These are phyloP conservation scores for Flueggea neowawraea DNA, from an alignment of 441 rosid species.

Conservation along the genomic window DNA sequence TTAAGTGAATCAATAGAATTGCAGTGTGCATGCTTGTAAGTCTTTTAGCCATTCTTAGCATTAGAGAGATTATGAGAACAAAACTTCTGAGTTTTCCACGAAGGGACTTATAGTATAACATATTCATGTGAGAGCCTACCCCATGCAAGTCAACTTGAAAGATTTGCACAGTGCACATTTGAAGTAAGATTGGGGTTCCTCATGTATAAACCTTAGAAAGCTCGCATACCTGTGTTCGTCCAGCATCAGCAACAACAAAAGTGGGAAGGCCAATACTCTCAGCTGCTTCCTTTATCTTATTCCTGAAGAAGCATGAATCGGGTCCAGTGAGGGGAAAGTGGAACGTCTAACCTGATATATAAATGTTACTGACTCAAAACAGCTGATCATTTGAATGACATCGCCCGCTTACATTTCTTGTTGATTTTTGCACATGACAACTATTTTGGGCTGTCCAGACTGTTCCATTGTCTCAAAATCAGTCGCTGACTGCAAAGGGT, in stretches of 20 bases:
- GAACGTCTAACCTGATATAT: background rate
- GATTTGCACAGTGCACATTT: too few relatives aligned
- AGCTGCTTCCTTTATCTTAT: constrained; percentile 72
- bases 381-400: constrained; percentile 14
- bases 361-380: constrained; percentile 3
- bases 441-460: constrained; percentile 88
- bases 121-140: too few relatives aligned
- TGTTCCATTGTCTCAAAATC: constrained; percentile 77
- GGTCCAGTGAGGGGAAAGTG: too few relatives aligned
- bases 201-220: background rate
- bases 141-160: too few relatives aligned
- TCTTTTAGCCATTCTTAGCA: too few relatives aligned
- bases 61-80: too few relatives aligned
- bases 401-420: constrained; percentile 84
- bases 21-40: background rate
- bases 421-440: constrained; percentile 77
- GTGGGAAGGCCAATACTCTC: constrained; percentile 79
- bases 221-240: constrained; percentile 68
- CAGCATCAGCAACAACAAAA: constrained; percentile 94
- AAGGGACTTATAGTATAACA: too few relatives aligned
- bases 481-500: constrained; percentile 49
- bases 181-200: too few relatives aligned
- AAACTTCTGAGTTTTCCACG: too few relatives aligned
- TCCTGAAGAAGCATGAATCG: constrained; percentile 37
- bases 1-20: constrained; percentile 3